phyloP scores from a whole-genome alignment of 192 early-diverging fungal species.

The Coemansia sp. region DNA sequence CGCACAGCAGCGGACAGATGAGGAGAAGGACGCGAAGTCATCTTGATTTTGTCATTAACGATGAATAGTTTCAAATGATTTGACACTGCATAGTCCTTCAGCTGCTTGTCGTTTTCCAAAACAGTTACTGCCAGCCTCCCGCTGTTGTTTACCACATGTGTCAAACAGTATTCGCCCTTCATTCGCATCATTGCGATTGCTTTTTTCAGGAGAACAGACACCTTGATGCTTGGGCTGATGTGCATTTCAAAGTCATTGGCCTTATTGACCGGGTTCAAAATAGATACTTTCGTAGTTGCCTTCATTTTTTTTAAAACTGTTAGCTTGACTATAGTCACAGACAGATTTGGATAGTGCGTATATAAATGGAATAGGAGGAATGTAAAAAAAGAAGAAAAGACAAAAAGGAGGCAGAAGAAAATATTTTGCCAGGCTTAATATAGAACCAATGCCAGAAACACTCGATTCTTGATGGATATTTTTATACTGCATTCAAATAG shows the following conservation, averaged over 20 bases:
- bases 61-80: conserved; percentile 1
- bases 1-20: not conserved
- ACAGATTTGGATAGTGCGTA: not conserved
- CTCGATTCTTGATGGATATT: not conserved
- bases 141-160: not conserved
- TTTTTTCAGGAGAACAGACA: not conserved
- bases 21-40: not conserved
- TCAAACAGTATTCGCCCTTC: not conserved
- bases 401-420: not conserved
- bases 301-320: not conserved
- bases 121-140: not conserved
- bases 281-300: not conserved
- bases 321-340: too few species aligned
- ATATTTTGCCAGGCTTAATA: not conserved
- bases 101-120: not conserved
- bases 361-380: not conserved
- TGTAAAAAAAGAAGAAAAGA: not conserved
- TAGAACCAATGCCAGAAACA: not conserved
- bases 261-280: conserved; percentile 6
- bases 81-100: not conserved
- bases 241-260: conserved; percentile 4
- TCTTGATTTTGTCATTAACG: not conserved
- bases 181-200: conserved; percentile 3
- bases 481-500: not conserved
- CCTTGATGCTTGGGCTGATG: not conserved